Conservation (phyloP, 148 eudicot genomes). For the Fagopyrum tataricum region DNA sequence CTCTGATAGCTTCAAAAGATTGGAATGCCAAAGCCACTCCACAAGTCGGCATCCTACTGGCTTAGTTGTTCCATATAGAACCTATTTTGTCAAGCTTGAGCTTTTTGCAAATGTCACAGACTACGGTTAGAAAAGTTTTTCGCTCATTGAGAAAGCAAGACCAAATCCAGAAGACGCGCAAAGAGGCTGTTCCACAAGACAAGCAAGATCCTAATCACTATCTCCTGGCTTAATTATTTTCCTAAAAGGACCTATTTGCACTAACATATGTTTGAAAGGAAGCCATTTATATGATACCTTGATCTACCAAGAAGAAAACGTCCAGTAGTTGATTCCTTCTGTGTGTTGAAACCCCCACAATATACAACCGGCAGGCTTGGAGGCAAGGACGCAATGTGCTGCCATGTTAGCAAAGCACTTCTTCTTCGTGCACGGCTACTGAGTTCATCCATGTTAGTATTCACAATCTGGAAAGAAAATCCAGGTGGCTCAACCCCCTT, state of each 20-base stretch:
- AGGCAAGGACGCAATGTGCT: conserved; percentile 96
- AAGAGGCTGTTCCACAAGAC: neutral
- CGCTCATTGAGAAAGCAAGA: neutral
- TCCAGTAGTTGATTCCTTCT: conserved; percentile 96
- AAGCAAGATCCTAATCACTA: neutral
- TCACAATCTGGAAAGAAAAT: conserved; percentile 91
- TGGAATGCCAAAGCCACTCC: neutral
- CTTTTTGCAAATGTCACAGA: neutral
- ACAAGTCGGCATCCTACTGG: neutral
- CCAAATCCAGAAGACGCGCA: neutral
- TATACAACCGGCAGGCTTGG: conserved; percentile 90
- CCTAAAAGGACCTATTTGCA: neutral
- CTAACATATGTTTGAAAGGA: neutral
- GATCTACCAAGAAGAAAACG: conserved; percentile 99
- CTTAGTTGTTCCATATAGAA: neutral
- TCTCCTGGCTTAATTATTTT: neutral
- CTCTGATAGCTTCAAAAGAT: neutral
- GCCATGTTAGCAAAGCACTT: conserved; percentile 98
- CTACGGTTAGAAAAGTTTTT: neutral
- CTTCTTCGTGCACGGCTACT: conserved; percentile 96
- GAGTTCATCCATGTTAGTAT: conserved; percentile 85
- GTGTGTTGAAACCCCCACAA: conserved; percentile 97
- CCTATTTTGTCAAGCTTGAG: neutral
- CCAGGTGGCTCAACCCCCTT: conserved; percentile 96
- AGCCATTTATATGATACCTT: conserved; percentile 35